Percentiles rank a stretch among this genome's conserved stretches.
Conservation (phyloP, 176 grass and related monocot species). For the Musa beccarii region DNA sequence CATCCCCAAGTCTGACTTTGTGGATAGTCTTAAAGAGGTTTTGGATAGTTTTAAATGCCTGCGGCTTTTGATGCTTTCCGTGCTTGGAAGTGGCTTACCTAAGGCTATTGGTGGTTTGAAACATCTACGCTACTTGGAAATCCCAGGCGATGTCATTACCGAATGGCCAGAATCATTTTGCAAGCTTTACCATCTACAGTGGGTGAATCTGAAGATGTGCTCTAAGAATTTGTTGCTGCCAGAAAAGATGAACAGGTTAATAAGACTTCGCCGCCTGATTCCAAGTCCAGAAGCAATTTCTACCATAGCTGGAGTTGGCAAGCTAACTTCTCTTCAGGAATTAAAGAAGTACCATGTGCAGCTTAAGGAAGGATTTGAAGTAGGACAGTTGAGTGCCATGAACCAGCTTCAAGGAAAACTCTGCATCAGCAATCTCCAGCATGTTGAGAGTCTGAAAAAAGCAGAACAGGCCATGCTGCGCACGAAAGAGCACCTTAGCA, state of each 20-base stretch:
- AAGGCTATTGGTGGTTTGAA: conserved; percentile 17
- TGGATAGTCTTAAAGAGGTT: neutral
- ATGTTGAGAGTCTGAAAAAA: conserved; percentile 23
- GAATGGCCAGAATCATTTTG: conserved; percentile 20
- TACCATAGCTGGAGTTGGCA: conserved; percentile 21
- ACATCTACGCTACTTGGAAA: conserved; percentile 39
- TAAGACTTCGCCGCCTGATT: conserved; percentile 32
- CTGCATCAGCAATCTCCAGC: conserved; percentile 29
- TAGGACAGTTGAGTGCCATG: conserved; percentile 29
- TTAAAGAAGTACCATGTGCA: conserved; percentile 31
- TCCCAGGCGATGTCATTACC: conserved; percentile 20
- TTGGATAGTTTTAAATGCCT: conserved; percentile 14
- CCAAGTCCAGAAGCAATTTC: conserved; percentile 25
- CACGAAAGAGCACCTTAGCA: conserved; percentile 21
- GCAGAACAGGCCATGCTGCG: conserved; percentile 27
- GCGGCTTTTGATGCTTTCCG: conserved; percentile 35
- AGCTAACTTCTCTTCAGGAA: conserved; percentile 34
- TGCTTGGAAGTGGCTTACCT: conserved; percentile 12
- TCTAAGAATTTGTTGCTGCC: conserved; percentile 14
- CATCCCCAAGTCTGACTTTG: neutral
- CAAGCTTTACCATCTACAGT: conserved; percentile 33
- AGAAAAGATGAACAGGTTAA: conserved; percentile 23
- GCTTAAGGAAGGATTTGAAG: conserved; percentile 14
- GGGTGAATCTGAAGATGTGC: conserved; percentile 32
- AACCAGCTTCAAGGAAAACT: conserved; percentile 34